Evolutionary conservation across 352 stramenopile genomes (phyloP), one percentile per base, ranked within the genome.

Genomic region (Globisporangium camurandrum): DNA sequence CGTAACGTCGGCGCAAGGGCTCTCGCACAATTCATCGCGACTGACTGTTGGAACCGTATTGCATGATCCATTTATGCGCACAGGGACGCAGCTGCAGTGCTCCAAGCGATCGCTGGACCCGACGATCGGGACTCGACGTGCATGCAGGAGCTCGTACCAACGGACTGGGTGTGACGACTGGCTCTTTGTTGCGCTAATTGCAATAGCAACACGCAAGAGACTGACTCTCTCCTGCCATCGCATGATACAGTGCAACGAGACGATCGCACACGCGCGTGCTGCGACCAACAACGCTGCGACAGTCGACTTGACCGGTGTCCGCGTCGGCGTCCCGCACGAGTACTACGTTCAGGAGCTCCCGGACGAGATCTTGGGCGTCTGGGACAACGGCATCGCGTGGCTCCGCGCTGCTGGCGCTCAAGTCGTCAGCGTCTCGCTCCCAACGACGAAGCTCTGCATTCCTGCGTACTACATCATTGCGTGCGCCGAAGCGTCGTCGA

Each of bases 381-480:
- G 93, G 91, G 72, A 87, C 43, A 61, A 80, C 40, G 83, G 83
- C 2, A 65, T 94, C 19, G 57, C 68, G 33, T 88, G 78, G 74
- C 64, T 93, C 9, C 71, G 65, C 43, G 64, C 75, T 22, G 73
- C 82, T 28, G 69, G 77, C 38, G 83, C 78, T 22, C 72, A 88
- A 51, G 71, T 92, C n/a, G 72, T 91, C 34, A 75, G 64, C 34
- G 62, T 89, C 3, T 91, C 80, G 9, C 59, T 94, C 16, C 80
- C 80, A 2, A 87, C 77, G 16, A 92, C 66, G 22, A 95, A 80
- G 73, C 68, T 88, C 23, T 94, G 88, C 23, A 86, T 98, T 36
- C 84, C 96, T 31, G 85, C 95, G 1, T 99, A 99, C 63, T 99
- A 99, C 62, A 97, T 99, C n/a, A 66, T 99, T 34, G 94, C 95